Percentiles rank a stretch among this genome's conserved stretches.
These are phyloP conservation scores for Glonium stellatum DNA, from an alignment of 495 filamentous ascomycete genomes.

Conservation along the genomic window DNA sequence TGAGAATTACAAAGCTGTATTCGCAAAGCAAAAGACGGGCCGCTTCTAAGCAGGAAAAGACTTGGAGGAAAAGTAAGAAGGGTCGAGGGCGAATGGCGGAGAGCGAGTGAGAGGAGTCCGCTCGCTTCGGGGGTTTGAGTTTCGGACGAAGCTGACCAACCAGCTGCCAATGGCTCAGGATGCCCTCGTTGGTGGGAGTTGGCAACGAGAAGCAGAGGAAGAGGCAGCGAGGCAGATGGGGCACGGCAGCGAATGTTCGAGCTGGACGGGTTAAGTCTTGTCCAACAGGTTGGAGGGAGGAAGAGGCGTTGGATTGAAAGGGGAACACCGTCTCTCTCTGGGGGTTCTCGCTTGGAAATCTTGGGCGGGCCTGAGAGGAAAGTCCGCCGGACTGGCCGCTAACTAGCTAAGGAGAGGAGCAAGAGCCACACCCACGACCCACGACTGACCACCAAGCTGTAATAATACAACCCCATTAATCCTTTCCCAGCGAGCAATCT, in stretches of 20 bases:
- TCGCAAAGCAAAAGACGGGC: slow-evolving; percentile 3
- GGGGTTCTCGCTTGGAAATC: too few species aligned
- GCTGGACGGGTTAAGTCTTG: neutral
- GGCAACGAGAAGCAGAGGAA: slow-evolving; percentile 9
- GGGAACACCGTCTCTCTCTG: neutral
- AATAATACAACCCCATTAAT: neutral
- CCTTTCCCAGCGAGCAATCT: neutral
- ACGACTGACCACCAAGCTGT: neutral
- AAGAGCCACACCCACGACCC: neutral
- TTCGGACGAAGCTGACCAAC: neutral
- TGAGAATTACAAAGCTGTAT: slow-evolving; percentile 7
- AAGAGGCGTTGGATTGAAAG: neutral
- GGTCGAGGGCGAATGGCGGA: slow-evolving; percentile 6
- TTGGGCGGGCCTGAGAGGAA: too few species aligned
- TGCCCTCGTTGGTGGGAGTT: neutral
- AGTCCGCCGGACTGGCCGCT: too few species aligned
- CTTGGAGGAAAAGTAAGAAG: neutral
- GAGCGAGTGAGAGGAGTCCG: slow-evolving; percentile 8
- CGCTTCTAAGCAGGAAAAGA: neutral
- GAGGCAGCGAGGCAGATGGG: neutral
- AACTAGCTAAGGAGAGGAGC: too few species aligned
- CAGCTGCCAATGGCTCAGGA: slow-evolving; percentile 6
- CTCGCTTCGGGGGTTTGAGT: slow-evolving; percentile 18
- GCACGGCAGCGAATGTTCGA: slow-evolving; percentile 6
- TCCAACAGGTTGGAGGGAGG: neutral